These are phyloP conservation scores for Rhodotorula glutinis DNA, from an alignment of 1,284 basidiomycete species.

Conservation along the genomic window DNA sequence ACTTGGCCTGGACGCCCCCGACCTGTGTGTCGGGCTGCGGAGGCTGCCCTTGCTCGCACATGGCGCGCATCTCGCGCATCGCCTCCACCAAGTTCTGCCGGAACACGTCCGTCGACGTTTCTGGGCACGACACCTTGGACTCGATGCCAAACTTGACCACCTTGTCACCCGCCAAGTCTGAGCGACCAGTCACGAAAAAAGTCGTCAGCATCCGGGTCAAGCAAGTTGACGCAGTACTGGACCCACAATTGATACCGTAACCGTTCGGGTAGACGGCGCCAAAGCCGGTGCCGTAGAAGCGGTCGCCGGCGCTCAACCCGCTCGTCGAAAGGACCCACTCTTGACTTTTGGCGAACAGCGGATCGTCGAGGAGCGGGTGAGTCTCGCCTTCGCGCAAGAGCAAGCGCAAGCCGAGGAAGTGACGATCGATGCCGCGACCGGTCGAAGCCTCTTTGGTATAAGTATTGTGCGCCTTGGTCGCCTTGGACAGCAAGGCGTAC, in stretches of 20 bases:
- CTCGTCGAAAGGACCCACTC: slow-evolving; percentile 91
- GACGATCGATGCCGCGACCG: slow-evolving; percentile 85
- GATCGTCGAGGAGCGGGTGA: slow-evolving; percentile 68
- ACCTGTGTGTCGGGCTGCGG: not conserved
- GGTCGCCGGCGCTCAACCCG: slow-evolving; percentile 77
- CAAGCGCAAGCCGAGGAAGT: slow-evolving; percentile 78
- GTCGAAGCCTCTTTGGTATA: slow-evolving; percentile 76
- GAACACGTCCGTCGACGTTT: slow-evolving; percentile 71
- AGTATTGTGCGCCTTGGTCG: slow-evolving; percentile 68
- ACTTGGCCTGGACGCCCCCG: slow-evolving; percentile 1
- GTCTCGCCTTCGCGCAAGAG: slow-evolving; percentile 57
- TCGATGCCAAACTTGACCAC: slow-evolving; percentile 93
- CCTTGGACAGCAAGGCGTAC: slow-evolving; percentile 61
- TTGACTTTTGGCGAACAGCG: slow-evolving; percentile 70
- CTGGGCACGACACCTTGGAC: slow-evolving; percentile 69
- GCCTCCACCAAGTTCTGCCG: slow-evolving; percentile 65
- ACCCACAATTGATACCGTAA: slow-evolving; percentile 87
- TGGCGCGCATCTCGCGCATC: slow-evolving; percentile 66
- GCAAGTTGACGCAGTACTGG: no score
- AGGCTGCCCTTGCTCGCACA: slow-evolving; percentile 53
- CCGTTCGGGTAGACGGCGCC: slow-evolving; percentile 75
- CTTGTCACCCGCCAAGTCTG: slow-evolving; percentile 77
- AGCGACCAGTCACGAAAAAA: not conserved
- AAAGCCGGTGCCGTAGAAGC: slow-evolving; percentile 88
- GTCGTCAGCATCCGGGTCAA: slow-evolving; percentile 5